These are phyloP conservation scores for Alternaria brassicicola DNA, from an alignment of 2,329 filamentous ascomycete species.

Conservation along the genomic window DNA sequence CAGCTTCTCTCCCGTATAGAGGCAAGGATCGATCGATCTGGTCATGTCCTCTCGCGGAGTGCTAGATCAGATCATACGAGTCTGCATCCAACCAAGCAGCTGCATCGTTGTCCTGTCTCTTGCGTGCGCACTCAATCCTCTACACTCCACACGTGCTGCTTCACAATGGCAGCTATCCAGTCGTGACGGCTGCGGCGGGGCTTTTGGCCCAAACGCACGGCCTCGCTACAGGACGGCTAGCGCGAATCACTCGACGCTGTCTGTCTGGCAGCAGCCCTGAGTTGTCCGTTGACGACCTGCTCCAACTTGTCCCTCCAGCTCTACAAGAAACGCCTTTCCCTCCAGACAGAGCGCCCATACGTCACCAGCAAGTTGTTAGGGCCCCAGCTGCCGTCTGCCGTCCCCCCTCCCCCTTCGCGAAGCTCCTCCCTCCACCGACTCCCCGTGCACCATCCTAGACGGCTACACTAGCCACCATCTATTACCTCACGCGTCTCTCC, in stretches of 20 bases:
- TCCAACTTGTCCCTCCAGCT: constrained; percentile 25
- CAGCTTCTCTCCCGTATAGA: constrained; percentile 3
- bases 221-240: constrained; percentile 27
- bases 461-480: constrained; percentile 38
- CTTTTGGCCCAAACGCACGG: constrained; percentile 21
- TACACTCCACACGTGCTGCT: neutral
- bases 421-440: constrained; percentile 32
- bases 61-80: constrained; percentile 3
- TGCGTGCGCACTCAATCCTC: neutral
- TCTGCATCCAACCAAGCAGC: neutral
- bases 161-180: constrained; percentile 1
- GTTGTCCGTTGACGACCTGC: constrained; percentile 29
- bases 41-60: neutral
- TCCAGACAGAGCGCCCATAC: constrained; percentile 17
- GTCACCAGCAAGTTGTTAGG: constrained; percentile 27
- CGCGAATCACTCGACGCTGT: constrained; percentile 28
- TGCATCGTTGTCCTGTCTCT: neutral
- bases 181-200: constrained; percentile 15
- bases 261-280: constrained; percentile 28
- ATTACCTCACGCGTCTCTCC: constrained; percentile 31
- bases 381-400: constrained; percentile 29
- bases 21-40: constrained; percentile 13
- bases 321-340: constrained; percentile 14
- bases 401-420: constrained; percentile 28
- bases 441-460: constrained; percentile 32